Percentiles rank a stretch among this genome's conserved stretches.
These are phyloP conservation scores for Metschnikowia hibisci DNA, from an alignment of 805 yeast genomes.

Conservation along the genomic window DNA sequence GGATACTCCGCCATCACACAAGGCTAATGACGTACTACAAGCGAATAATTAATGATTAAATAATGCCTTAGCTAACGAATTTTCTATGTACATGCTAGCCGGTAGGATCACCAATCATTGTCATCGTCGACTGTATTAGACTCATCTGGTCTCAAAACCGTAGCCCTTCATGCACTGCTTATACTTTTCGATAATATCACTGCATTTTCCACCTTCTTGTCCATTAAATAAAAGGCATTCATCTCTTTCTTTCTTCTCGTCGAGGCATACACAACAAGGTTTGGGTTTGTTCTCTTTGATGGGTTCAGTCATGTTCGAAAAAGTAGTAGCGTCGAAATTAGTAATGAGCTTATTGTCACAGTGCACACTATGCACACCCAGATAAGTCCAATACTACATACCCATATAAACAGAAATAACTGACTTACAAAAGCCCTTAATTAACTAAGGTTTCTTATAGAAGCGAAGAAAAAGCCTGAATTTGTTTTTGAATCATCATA, in stretches of 20 bases:
- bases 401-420: too few species aligned
- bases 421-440: too few species aligned
- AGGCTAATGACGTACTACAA: not conserved
- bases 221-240: constrained; percentile 83
- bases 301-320: constrained; percentile 9
- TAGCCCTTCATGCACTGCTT: constrained; percentile 88
- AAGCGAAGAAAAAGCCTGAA: too few species aligned
- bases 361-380: constrained; percentile 2
- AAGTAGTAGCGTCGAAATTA: not conserved
- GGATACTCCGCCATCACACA: not conserved
- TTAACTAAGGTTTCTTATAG: too few species aligned
- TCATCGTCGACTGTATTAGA: not conserved
- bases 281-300: constrained; percentile 57
- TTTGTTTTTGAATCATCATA: too few species aligned
- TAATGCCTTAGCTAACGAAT: constrained; percentile 1
- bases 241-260: constrained; percentile 77
- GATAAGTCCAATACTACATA: not conserved
- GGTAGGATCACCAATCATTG: not conserved
- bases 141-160: constrained; percentile 58
- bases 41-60: not conserved
- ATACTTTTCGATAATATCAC: constrained; percentile 64
- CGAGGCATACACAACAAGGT: constrained; percentile 95
- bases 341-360: constrained; percentile 4
- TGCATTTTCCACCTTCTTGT: constrained; percentile 79
- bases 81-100: not conserved